Evolutionary conservation across 2,329 filamentous ascomycete species (phyloP), one percentile per base, ranked within the genome.

Genomic region (Geosmithia putterillii): DNA sequence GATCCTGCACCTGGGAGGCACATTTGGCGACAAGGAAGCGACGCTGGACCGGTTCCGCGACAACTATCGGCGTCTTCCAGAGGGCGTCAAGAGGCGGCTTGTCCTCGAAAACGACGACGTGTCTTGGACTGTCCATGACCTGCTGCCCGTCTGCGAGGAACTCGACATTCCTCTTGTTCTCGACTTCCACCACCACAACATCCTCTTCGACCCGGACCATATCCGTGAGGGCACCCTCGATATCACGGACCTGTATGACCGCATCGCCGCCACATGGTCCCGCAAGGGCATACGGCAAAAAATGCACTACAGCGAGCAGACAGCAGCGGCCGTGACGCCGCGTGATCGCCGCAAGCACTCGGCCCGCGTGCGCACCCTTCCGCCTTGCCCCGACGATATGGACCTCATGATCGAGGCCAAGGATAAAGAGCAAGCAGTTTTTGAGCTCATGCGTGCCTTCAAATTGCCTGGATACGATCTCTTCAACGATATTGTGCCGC

Each of bases 391-490:
- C 4, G 67, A 76, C 1, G 80, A 83, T 25, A 92, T 94, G 83
- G 90, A 95, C 56, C 69, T 96, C n/a, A 96, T 96, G 90, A 95
- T 96, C 47, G 90, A 96, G 64, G 90, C 90, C 40, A 96, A 96
- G 59, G 90, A 95, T 57, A 96, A 96, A 62, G 90, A 96, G 58
- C 90, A 96, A 60, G 88, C 90, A 0, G 87, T 95, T 0, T 94
- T 96, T 53, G 87, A 94, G 50, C 71, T 96, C 17, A 95, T 95
- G 88, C 75, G 83, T 19, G 88, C 72, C 0, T 94, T 88, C 59
- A 88, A 82, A 53, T 69, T 96, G 1, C 86, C 88, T 0, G 88
- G 88, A 0, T 85, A 80, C 63, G 71, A 92, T 18, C 73, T 63
- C 0, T 79, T 94, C 56, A 83, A 83, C 51, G 79, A 94, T 44